Evolutionary conservation across 2,329 filamentous ascomycete species (phyloP).

Genomic region (Penicillium sp.): DNA sequence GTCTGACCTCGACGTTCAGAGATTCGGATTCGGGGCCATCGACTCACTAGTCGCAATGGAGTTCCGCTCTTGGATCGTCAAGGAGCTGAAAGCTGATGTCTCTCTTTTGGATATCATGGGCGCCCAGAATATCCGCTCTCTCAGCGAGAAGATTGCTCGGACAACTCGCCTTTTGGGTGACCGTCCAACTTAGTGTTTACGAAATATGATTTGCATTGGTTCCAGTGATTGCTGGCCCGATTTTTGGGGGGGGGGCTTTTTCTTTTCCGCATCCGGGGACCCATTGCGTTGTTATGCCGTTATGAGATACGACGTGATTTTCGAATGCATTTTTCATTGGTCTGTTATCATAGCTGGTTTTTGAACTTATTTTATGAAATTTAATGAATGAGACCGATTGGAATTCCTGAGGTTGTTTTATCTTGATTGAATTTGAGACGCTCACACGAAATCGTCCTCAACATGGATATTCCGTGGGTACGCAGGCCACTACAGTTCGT

Average conservation of each 20-base stretch:
- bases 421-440: no score
- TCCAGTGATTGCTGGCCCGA: background rate
- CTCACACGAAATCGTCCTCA: no score
- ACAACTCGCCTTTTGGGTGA: slow-evolving; percentile 17
- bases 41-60: slow-evolving; percentile 42
- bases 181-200: background rate
- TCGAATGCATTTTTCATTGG: background rate
- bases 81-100: slow-evolving; percentile 36
- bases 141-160: slow-evolving; percentile 28
- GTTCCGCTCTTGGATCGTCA: slow-evolving; percentile 39
- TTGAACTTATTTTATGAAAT: background rate
- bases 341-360: background rate
- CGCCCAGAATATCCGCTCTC: slow-evolving; percentile 25
- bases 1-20: slow-evolving; percentile 35
- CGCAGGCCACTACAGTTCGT: no score
- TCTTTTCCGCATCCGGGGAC: no score
- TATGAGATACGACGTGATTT: slow-evolving; percentile 6
- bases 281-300: background rate
- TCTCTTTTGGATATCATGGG: slow-evolving; percentile 34
- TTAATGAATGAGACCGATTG: background rate
- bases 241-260: background rate
- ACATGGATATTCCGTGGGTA: no score
- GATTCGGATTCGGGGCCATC: slow-evolving; percentile 34
- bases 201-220: background rate
- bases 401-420: no score